Conservation (phyloP, 2,329 filamentous ascomycete genomes). For the Trichoderma pleuroti region DNA sequence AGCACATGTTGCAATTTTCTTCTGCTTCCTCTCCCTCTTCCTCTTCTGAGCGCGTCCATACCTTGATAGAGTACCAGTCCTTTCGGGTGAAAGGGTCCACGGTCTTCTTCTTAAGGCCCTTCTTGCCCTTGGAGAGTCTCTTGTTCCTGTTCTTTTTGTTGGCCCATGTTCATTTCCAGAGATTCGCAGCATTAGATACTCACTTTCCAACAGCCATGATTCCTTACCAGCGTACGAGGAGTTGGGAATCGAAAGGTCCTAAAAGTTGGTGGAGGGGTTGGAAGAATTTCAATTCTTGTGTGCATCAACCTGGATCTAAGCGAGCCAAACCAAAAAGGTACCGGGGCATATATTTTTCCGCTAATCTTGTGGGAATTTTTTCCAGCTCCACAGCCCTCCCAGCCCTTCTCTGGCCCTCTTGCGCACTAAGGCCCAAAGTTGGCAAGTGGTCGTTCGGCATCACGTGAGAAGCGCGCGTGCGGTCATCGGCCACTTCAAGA, state of each 20-base stretch:
- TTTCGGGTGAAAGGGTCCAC: constrained; percentile 96
- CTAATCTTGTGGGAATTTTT: constrained; percentile 12
- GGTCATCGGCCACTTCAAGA: neutral
- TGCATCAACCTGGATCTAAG: constrained; percentile 40
- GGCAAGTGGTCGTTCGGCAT: neutral
- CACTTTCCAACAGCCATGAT: constrained; percentile 62
- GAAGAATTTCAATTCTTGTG: constrained; percentile 42
- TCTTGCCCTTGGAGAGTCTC: constrained; percentile 99
- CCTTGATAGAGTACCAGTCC: constrained; percentile 99
- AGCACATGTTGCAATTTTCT: neutral
- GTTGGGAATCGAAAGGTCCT: constrained; percentile 44
- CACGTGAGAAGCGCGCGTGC: neutral
- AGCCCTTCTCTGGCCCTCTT: constrained; percentile 6
- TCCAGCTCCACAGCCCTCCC: neutral
- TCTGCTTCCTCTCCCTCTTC: too few relatives aligned
- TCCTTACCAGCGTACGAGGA: constrained; percentile 47
- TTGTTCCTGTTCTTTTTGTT: constrained; percentile 70
- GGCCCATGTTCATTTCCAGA: neutral
- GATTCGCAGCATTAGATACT: constrained; percentile 29
- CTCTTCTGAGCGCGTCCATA: constrained; percentile 37
- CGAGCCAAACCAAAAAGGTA: constrained; percentile 29
- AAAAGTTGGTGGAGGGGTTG: constrained; percentile 40
- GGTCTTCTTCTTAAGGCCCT: constrained; percentile 99
- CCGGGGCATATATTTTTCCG: constrained; percentile 20
- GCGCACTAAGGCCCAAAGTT: neutral